Conservation (phyloP, 495 filamentous ascomycete species). For the Penicillium argentinense region DNA sequence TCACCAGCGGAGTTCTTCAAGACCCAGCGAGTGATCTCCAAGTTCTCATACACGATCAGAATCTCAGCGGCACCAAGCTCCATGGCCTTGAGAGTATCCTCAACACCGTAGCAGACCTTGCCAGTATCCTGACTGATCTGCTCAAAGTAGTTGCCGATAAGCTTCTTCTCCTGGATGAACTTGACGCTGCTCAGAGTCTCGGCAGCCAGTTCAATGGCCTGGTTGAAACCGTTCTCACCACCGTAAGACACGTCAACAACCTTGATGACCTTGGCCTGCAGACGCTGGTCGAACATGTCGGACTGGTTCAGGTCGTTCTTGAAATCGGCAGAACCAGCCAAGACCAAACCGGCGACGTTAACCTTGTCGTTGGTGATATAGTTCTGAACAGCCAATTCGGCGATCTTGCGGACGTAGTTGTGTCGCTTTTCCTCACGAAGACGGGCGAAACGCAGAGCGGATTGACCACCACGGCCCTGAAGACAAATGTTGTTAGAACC, state of each 20-base stretch:
- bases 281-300: slow-evolving; percentile 91
- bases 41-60: slow-evolving; percentile 95
- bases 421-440: slow-evolving; percentile 99
- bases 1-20: slow-evolving; percentile 73
- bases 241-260: slow-evolving; percentile 98
- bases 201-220: slow-evolving; percentile 90
- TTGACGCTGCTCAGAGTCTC: slow-evolving; percentile 99
- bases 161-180: slow-evolving; percentile 99
- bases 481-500: too few species aligned
- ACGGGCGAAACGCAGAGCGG: slow-evolving; percentile 97
- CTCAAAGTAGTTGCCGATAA: slow-evolving; percentile 97
- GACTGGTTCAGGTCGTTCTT: slow-evolving; percentile 98
- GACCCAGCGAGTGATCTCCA: slow-evolving; percentile 88
- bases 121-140: slow-evolving; percentile 97
- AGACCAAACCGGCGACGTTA: slow-evolving; percentile 90
- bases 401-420: slow-evolving; percentile 99
- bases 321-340: slow-evolving; percentile 98
- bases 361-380: slow-evolving; percentile 98
- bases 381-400: slow-evolving; percentile 95
- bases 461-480: slow-evolving; percentile 93
- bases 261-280: slow-evolving; percentile 96
- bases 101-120: slow-evolving; percentile 94
- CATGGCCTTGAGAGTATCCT: slow-evolving; percentile 96
- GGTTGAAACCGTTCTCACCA: slow-evolving; percentile 99
- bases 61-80: slow-evolving; percentile 93